phyloP scores from a whole-genome alignment of 164 flowering plant species.

The Stephania japonica region DNA sequence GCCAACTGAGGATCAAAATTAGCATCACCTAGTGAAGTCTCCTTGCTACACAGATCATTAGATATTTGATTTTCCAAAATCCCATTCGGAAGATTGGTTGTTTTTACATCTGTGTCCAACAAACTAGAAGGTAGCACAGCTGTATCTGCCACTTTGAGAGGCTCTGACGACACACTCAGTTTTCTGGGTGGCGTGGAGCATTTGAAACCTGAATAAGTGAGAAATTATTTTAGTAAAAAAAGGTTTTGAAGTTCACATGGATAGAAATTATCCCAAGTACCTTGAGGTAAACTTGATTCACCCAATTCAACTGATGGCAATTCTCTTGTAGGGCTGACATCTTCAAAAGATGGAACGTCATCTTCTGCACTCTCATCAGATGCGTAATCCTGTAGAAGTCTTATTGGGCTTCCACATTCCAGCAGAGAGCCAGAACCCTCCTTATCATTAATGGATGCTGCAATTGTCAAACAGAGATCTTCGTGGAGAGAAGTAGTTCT shows the following conservation, averaged over 20 bases:
- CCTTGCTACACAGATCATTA: slow-evolving; percentile 6
- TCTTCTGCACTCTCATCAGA: slow-evolving; percentile 55
- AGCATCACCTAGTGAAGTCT: slow-evolving; percentile 20
- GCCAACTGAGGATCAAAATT: slow-evolving; percentile 15
- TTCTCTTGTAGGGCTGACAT: slow-evolving; percentile 18
- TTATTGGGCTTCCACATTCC: slow-evolving; percentile 42
- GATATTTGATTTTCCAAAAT: slow-evolving; percentile 14
- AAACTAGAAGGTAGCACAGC: slow-evolving; percentile 5
- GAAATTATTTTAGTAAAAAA: slow-evolving; percentile 12
- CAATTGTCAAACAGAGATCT: slow-evolving; percentile 13
- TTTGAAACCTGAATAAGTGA: slow-evolving; percentile 5
- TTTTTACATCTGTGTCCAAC: slow-evolving; percentile 5
- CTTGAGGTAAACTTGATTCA: slow-evolving; percentile 11
- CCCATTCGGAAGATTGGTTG: slow-evolving; percentile 10
- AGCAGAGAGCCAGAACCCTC: slow-evolving; percentile 18
- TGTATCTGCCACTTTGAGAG: slow-evolving; percentile 15
- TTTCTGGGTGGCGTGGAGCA: slow-evolving; percentile 6
- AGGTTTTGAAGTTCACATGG: slow-evolving; percentile 14
- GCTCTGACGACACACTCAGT: slow-evolving; percentile 6
- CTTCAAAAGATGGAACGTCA: slow-evolving; percentile 22
- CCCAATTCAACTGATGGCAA: slow-evolving; percentile 17
- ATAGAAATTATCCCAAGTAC: slow-evolving; percentile 13
- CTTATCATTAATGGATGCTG: slow-evolving; percentile 15
- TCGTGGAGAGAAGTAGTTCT: slow-evolving; percentile 10
- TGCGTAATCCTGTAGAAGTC: slow-evolving; percentile 55